A percentile compares a stretch with the other conserved stretches of the same genome.
Conservation (phyloP, 2,329 filamentous ascomycete genomes). For the Aspergillus quadricinctus region DNA sequence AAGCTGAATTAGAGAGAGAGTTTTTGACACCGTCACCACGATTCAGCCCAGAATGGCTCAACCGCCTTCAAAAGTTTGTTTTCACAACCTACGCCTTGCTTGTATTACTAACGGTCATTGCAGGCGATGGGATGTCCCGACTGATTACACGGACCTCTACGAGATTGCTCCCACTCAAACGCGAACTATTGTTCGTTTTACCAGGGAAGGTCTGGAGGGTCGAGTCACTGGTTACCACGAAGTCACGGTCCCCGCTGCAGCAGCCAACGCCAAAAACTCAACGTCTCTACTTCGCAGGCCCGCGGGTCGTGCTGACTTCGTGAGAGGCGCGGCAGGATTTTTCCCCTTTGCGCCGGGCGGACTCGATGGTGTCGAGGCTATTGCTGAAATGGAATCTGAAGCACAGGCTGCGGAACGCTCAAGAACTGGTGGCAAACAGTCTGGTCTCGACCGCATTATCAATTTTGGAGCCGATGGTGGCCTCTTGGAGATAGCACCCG, state of each 20-base stretch:
- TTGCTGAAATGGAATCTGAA: constrained; percentile 78
- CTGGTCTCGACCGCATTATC: constrained; percentile 76
- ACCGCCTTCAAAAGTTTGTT: not conserved
- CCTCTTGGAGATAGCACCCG: constrained; percentile 76
- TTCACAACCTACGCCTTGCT: not conserved
- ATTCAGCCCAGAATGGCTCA: constrained; percentile 57
- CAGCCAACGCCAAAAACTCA: constrained; percentile 89
- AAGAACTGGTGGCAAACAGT: constrained; percentile 34
- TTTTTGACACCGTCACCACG: constrained; percentile 74
- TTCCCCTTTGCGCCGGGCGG: constrained; percentile 93
- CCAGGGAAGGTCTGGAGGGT: constrained; percentile 84
- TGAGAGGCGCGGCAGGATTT: constrained; percentile 86
- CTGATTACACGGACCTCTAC: constrained; percentile 80
- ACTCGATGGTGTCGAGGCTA: constrained; percentile 77
- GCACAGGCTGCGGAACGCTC: constrained; percentile 49
- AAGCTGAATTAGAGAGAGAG: constrained; percentile 66
- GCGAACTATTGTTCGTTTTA: constrained; percentile 89
- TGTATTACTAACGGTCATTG: constrained; percentile 6
- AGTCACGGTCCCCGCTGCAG: constrained; percentile 84
- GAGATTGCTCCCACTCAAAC: constrained; percentile 86
- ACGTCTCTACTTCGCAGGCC: constrained; percentile 85
- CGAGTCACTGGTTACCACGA: constrained; percentile 90
- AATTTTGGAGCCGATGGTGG: constrained; percentile 73
- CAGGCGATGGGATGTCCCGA: constrained; percentile 72
- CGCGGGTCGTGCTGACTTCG: constrained; percentile 81